Base-by-base conservation (phyloP, 139 green algal genomes). In the Astrephomene gubernaculifera region DNA sequence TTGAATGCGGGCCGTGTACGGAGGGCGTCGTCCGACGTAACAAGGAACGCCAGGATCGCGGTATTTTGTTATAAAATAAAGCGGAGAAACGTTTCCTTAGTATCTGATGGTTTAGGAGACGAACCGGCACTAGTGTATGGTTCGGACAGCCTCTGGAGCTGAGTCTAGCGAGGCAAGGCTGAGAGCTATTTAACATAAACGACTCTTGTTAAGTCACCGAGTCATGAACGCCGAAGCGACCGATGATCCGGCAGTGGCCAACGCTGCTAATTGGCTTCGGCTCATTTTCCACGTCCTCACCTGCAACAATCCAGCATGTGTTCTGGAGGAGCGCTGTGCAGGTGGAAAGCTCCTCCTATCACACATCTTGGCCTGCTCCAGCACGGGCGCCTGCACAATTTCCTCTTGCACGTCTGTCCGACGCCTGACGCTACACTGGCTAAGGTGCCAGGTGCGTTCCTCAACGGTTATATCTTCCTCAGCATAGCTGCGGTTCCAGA, bases 231-330 rank as follows among this genome's bases (percentile, higher is more conserved):
- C 19, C 27, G 68, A 75, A 75, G 38, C 52, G 39, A 43, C 27
- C 70, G 72, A 81, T 12, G 45, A 69, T 33, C 49, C 72, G 8
- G 53, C 72, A 8, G 72, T 68, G 14, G 72, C 72, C n/a, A 81
- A 81, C 49, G 72, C 72, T 19, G 31, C 49, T 19, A 81, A 81
- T 21, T 81, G 52, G 49, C 72, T 81, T 17, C 72, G 72, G 4
- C 53, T 81, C 35, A 38, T 68, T 67, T 81, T 68, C 22, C 72
- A 81, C 45, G 45, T 33, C 52, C 38, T 81, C 14, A 81, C 72
- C 19, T 81, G 72, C 72, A 68, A 67, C 22, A 53, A 33, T 17
- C 49, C 72, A 45, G 72, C 72, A 8, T 81, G 72, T 52, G 52
- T 57, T 21, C 33, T 81, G 33, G 72, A 57, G 31, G 72, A 68